These are phyloP conservation scores for Capsicum pubescens DNA, from an alignment of 257 asterid genomes.

Conservation along the genomic window DNA sequence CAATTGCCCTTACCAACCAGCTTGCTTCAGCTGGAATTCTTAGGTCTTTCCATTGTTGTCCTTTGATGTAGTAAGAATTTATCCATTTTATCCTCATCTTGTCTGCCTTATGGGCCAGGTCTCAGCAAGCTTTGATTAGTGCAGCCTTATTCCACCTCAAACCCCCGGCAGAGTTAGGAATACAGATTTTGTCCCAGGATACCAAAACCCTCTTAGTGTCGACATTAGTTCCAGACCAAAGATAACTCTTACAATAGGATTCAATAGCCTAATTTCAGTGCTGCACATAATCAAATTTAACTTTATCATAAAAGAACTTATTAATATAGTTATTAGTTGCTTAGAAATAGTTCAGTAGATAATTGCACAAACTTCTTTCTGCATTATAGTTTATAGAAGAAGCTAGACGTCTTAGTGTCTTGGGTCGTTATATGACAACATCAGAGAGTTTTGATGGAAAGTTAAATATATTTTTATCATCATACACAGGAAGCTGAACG, in stretches of 20 bases:
- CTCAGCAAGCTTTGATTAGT: neutral
- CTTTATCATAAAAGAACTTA: neutral
- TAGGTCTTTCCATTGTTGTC: neutral
- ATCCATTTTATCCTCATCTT: neutral
- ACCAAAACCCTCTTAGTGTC: neutral
- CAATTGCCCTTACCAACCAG: neutral
- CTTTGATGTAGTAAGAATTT: neutral
- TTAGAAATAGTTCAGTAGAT: neutral
- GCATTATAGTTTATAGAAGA: neutral
- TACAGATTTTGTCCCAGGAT: neutral
- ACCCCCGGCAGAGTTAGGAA: neutral
- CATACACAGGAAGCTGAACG: constrained; percentile 85
- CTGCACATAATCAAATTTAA: constrained; percentile 21
- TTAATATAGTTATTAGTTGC: neutral
- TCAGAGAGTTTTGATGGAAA: neutral
- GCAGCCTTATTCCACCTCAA: neutral
- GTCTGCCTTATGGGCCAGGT: neutral
- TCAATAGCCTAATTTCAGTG: constrained; percentile 1
- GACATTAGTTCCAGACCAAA: neutral
- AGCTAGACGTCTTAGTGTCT: constrained; percentile 12
- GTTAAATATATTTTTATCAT: constrained; percentile 16
- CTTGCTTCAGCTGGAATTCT: neutral
- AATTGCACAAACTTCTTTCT: neutral
- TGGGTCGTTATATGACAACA: neutral
- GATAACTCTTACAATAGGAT: neutral